A percentile compares a stretch with the other conserved stretches of the same genome.
Evolutionary conservation across 441 rosid species (phyloP).

Genomic region (Jatropha podagrica): DNA sequence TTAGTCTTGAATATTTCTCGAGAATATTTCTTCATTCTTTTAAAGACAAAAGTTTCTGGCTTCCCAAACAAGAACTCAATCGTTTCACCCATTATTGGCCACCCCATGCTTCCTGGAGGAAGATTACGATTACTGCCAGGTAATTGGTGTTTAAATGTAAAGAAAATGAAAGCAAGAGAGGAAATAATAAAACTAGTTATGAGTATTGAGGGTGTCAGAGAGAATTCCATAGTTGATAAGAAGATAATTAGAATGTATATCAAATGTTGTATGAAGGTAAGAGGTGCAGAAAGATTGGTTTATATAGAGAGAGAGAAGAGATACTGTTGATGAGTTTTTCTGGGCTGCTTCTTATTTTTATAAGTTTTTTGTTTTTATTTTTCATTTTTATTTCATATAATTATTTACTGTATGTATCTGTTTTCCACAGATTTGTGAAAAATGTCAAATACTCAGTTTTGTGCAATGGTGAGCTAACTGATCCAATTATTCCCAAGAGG

Average conservation of each 20-base stretch:
- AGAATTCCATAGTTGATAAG: neutral
- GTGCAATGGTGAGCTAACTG: no score
- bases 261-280: neutral
- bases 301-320: neutral
- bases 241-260: no score
- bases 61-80: slow-evolving; percentile 24
- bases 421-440: no score
- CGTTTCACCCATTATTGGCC: slow-evolving; percentile 36
- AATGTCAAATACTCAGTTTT: no score
- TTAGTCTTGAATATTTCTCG: slow-evolving; percentile 29
- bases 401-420: no score
- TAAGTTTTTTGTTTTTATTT: no score
- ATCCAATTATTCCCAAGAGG: no score
- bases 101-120: slow-evolving; percentile 40
- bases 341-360: no score
- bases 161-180: slow-evolving; percentile 9
- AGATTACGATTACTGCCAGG: slow-evolving; percentile 11
- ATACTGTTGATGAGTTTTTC: no score
- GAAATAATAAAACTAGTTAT: neutral
- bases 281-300: neutral
- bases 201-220: neutral
- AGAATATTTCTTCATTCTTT: slow-evolving; percentile 35
- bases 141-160: neutral
- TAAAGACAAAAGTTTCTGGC: slow-evolving; percentile 31
- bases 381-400: no score